These are phyloP conservation scores for Nicotiana attenuata DNA, from an alignment of 257 asterid genomes.

Conservation along the genomic window DNA sequence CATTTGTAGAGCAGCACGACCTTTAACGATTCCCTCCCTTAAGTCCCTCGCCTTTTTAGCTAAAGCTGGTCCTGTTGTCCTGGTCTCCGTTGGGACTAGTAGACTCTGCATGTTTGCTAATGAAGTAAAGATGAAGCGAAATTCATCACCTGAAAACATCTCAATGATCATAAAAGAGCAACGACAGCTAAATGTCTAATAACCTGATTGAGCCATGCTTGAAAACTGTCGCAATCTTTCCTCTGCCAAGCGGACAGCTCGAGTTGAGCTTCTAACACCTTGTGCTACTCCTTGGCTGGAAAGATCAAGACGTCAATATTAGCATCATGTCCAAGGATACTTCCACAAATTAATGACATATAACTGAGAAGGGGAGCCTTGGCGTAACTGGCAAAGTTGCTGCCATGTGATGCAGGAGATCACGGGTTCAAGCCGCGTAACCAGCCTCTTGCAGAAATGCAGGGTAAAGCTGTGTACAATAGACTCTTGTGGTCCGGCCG, in stretches of 20 bases:
- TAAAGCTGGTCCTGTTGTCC: conserved; percentile 38
- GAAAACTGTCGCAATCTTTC: conserved; percentile 64
- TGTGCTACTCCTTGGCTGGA: conserved; percentile 74
- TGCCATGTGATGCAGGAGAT: too few relatives aligned
- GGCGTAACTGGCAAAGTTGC: too few relatives aligned
- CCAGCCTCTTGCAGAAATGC: too few relatives aligned
- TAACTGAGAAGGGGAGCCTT: not conserved
- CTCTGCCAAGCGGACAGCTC: conserved; percentile 71
- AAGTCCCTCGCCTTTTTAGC: conserved; percentile 61
- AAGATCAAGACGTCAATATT: not conserved
- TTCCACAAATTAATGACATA: not conserved
- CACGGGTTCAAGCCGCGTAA: too few relatives aligned
- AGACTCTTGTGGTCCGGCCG: too few relatives aligned
- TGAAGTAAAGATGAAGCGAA: conserved; percentile 59
- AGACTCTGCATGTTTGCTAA: conserved; percentile 61
- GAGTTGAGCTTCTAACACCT: conserved; percentile 81
- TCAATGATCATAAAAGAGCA: not conserved
- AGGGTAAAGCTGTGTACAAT: too few relatives aligned
- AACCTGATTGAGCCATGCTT: conserved; percentile 59
- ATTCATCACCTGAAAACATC: conserved; percentile 24
- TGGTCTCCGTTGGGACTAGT: conserved; percentile 36
- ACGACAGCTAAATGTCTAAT: conserved; percentile 6
- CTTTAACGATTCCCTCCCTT: conserved; percentile 66
- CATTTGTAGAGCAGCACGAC: conserved; percentile 54
- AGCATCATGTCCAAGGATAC: not conserved